Percentiles rank a stretch among this genome's conserved stretches.
Conservation (phyloP, 495 filamentous ascomycete species). For the Aspergillus ellipticus region DNA sequence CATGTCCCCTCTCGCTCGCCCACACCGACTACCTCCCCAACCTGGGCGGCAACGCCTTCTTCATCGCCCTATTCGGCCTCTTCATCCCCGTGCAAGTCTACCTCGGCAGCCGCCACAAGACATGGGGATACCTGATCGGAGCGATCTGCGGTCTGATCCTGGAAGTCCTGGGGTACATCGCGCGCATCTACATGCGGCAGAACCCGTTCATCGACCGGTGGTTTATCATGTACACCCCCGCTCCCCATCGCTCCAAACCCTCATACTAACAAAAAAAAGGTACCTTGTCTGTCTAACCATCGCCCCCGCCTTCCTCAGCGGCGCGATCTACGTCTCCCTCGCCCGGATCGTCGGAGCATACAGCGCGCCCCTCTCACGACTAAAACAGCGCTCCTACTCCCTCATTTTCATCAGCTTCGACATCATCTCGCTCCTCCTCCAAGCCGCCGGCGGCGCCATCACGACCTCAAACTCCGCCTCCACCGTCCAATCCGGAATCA, state of each 20-base stretch:
- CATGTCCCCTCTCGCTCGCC: slow-evolving; percentile 21
- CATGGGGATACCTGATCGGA: slow-evolving; percentile 19
- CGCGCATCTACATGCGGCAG: slow-evolving; percentile 31
- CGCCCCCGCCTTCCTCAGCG: slow-evolving; percentile 53
- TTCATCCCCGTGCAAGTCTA: slow-evolving; percentile 19
- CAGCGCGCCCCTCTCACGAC: slow-evolving; percentile 42
- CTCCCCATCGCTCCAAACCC: neutral
- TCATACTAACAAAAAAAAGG: slow-evolving; percentile 14
- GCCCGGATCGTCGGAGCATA: slow-evolving; percentile 49
- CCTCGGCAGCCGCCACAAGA: slow-evolving; percentile 21
- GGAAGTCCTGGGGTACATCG: slow-evolving; percentile 40
- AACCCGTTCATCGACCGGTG: slow-evolving; percentile 32
- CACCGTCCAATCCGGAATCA: slow-evolving; percentile 28
- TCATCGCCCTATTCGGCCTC: slow-evolving; percentile 20
- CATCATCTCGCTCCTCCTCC: slow-evolving; percentile 50
- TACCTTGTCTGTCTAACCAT: slow-evolving; percentile 52
- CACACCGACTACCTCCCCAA: slow-evolving; percentile 25
- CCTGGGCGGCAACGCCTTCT: slow-evolving; percentile 24
- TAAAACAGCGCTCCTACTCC: slow-evolving; percentile 49
- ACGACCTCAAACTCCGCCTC: slow-evolving; percentile 25
- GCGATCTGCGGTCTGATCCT: slow-evolving; percentile 19
- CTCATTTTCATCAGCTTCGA: slow-evolving; percentile 52
- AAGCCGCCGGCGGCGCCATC: slow-evolving; percentile 52
- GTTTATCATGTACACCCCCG: slow-evolving; percentile 35
- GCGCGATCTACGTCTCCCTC: slow-evolving; percentile 55